Conservation (phyloP, 1,139 yeast genomes). For the Zygotorulaspora mrakii region DNA sequence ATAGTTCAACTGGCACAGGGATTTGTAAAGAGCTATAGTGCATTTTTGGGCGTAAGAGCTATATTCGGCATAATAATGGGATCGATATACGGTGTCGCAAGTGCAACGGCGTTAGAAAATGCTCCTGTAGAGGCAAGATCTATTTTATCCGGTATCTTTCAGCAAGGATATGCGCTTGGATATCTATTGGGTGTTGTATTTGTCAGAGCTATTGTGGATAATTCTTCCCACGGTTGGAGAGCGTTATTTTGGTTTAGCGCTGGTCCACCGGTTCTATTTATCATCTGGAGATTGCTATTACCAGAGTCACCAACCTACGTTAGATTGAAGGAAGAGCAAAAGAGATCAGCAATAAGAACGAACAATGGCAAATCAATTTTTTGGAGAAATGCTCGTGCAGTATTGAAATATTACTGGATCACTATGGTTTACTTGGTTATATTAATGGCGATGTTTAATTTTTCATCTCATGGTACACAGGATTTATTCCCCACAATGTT, state of each 20-base stretch:
- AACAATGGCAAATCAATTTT: constrained; percentile 23
- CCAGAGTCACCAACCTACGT: constrained; percentile 62
- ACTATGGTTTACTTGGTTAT: constrained; percentile 49
- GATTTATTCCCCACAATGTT: constrained; percentile 68
- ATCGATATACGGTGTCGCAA: constrained; percentile 64
- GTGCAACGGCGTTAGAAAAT: constrained; percentile 66
- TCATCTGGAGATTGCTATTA: constrained; percentile 49
- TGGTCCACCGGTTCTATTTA: constrained; percentile 58
- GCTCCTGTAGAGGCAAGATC: constrained; percentile 62
- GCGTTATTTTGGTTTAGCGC: constrained; percentile 78
- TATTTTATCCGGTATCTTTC: constrained; percentile 61
- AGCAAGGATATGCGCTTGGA: constrained; percentile 74
- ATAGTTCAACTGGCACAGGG: constrained; percentile 69
- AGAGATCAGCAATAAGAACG: constrained; percentile 28
- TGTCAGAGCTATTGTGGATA: constrained; percentile 56
- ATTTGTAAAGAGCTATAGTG: constrained; percentile 58
- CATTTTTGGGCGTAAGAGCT: constrained; percentile 69
- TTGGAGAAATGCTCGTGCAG: constrained; percentile 25
- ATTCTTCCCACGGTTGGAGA: constrained; percentile 61
- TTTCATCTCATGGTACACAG: constrained; percentile 71
- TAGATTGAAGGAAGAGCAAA: constrained; percentile 35
- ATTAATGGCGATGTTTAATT: constrained; percentile 63
- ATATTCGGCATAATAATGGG: constrained; percentile 69
- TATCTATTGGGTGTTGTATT: constrained; percentile 61
- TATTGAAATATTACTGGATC: constrained; percentile 43